A percentile compares a stretch with the other conserved stretches of the same genome.
Conservation (phyloP, 2,329 filamentous ascomycete genomes). For the Trichothecium roseum region DNA sequence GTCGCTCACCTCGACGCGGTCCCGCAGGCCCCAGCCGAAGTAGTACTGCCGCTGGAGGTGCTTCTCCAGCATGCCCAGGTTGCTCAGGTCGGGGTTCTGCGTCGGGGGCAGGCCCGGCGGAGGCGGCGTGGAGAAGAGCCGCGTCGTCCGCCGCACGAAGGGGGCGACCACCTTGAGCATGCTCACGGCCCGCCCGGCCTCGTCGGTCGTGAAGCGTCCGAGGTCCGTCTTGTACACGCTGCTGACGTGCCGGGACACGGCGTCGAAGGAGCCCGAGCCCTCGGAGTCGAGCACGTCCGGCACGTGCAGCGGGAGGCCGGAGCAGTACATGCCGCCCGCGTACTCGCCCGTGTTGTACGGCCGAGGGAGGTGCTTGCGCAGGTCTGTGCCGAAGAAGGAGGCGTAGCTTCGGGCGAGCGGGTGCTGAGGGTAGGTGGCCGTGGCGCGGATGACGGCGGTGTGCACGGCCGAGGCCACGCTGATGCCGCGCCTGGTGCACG, state of each 20-base stretch:
- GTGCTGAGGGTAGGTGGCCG: conserved; percentile 15
- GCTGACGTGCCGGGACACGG: conserved; percentile 11
- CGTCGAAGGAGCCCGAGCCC: conserved; percentile 13
- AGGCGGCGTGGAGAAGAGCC: conserved; percentile 7
- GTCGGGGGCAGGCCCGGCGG: conserved; percentile 13
- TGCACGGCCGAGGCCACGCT: conserved; percentile 19
- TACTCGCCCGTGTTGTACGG: conserved; percentile 15
- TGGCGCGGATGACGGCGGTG: conserved; percentile 14
- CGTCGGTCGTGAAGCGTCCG: conserved; percentile 10
- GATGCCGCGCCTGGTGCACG: conserved; percentile 5
- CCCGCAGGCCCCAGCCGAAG: conserved; percentile 5
- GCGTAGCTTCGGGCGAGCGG: conserved; percentile 16
- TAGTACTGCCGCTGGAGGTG: conserved; percentile 13
- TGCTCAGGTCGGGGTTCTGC: conserved; percentile 18
- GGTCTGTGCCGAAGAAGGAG: conserved; percentile 16
- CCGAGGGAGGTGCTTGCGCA: conserved; percentile 15
- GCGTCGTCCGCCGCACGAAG: conserved; percentile 8
- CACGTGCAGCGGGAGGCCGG: conserved; percentile 8
- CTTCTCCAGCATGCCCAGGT: conserved; percentile 13
- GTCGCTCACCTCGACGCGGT: conserved; percentile 13
- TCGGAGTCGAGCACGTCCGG: conserved; percentile 5
- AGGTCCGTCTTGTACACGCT: conserved; percentile 17
- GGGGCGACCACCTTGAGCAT: conserved; percentile 8
- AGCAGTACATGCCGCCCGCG: conserved; percentile 11
- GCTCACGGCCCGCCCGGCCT: conserved; percentile 9